Conservation (phyloP, 176 grass and related monocot genomes). For the Carex scoparia region DNA sequence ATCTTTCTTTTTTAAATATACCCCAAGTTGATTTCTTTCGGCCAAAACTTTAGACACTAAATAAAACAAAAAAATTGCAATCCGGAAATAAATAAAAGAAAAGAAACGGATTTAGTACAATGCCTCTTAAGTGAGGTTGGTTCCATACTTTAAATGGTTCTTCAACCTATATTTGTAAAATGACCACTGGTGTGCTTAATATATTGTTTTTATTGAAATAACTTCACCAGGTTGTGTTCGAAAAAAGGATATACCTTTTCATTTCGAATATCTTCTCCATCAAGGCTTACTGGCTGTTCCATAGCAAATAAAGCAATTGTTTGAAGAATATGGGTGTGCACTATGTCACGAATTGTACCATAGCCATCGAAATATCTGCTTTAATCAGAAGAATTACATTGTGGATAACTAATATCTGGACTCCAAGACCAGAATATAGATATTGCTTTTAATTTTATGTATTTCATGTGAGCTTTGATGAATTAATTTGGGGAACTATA, state of each 20-base stretch:
- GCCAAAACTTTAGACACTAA: not conserved
- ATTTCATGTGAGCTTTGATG: not conserved
- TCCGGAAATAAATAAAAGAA: not conserved
- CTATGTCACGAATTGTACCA: slow-evolving; percentile 85
- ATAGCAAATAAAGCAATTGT: slow-evolving; percentile 88
- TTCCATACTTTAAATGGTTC: not conserved
- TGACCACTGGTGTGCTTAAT: not conserved
- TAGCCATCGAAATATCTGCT: slow-evolving; percentile 81
- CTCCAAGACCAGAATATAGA: not conserved
- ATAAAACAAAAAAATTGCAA: not conserved
- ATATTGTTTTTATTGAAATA: not conserved
- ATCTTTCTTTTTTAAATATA: not conserved
- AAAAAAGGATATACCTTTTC: slow-evolving; percentile 59
- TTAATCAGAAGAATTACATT: slow-evolving; percentile 5
- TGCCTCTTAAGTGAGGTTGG: not conserved
- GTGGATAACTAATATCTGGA: not conserved
- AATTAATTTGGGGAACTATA: not conserved
- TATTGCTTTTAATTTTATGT: not conserved
- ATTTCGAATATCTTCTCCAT: slow-evolving; percentile 94
- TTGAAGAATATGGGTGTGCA: slow-evolving; percentile 92
- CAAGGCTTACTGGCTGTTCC: slow-evolving; percentile 85
- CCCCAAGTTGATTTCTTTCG: not conserved
- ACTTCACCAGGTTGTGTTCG: not conserved
- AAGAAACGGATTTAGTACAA: not conserved
- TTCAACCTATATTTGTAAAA: not conserved